A percentile compares a stretch with the other conserved stretches of the same genome.
Conservation (phyloP, 2,329 filamentous ascomycete genomes). For the Colletotrichum orchidophilum region DNA sequence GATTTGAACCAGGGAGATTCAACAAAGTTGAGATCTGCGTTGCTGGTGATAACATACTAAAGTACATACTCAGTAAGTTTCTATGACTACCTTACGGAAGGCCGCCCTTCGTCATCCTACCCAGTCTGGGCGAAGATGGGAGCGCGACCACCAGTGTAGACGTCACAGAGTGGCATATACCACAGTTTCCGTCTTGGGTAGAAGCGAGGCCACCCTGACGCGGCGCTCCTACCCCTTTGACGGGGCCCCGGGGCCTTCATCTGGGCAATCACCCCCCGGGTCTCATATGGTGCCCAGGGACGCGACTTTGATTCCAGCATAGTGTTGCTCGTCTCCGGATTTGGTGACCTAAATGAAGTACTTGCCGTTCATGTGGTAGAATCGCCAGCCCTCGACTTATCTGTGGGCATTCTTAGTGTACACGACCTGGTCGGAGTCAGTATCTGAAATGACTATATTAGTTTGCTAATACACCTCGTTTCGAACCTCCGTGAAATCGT, state of each 20-base stretch:
- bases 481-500: neutral
- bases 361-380: neutral
- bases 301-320: neutral
- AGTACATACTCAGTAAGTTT: no score
- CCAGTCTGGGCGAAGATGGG: neutral
- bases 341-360: neutral
- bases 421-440: neutral
- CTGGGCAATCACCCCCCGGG: neutral
- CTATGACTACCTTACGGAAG: no score
- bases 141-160: neutral
- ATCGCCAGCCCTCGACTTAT: neutral
- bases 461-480: neutral
- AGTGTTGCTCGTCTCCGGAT: neutral
- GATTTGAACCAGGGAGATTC: no score
- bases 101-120: neutral
- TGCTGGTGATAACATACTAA: no score
- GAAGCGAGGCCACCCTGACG: neutral
- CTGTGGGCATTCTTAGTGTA: neutral
- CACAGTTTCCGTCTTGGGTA: neutral
- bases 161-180: neutral
- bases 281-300: neutral
- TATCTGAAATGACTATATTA: neutral
- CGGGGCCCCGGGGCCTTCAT: neutral
- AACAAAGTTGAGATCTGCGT: no score
- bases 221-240: neutral